A percentile compares a stretch with the other conserved stretches of the same genome.
These are phyloP conservation scores for Nemania sp. DNA, from an alignment of 2,329 filamentous ascomycete genomes.

Conservation along the genomic window DNA sequence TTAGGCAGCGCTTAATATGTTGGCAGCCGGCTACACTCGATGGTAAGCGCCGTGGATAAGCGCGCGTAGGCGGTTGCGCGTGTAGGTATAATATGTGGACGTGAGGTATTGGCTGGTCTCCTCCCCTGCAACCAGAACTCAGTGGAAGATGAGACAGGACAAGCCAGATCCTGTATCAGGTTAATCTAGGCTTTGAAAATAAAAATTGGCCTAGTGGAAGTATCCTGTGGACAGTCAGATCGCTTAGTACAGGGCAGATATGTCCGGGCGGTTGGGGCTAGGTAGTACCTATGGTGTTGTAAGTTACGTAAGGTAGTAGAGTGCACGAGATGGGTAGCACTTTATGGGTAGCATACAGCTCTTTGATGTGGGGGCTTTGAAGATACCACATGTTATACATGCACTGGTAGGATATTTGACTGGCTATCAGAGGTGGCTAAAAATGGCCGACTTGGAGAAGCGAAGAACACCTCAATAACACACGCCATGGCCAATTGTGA, in stretches of 20 bases:
- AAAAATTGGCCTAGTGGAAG: constrained; percentile 8
- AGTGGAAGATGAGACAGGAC: constrained; percentile 27
- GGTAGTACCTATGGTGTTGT: too few species aligned
- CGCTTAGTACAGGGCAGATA: not conserved
- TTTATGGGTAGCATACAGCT: too few species aligned
- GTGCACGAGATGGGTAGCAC: too few species aligned
- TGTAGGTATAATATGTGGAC: not conserved
- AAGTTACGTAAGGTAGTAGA: too few species aligned
- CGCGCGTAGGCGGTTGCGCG: constrained; percentile 20
- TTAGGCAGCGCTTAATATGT: constrained; percentile 23
- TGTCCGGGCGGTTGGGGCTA: not conserved
- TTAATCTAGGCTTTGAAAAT: constrained; percentile 13
- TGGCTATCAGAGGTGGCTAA: not conserved
- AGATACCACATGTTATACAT: too few species aligned
- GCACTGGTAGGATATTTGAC: too few species aligned
- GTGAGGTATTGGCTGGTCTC: not conserved
- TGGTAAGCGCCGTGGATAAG: constrained; percentile 30
- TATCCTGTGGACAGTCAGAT: not conserved
- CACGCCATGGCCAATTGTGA: too few species aligned
- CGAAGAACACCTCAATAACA: too few species aligned
- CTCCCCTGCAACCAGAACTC: constrained; percentile 19
- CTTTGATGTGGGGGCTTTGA: too few species aligned
- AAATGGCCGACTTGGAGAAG: too few species aligned
- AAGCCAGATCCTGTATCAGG: constrained; percentile 31
- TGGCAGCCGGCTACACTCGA: constrained; percentile 5